A percentile compares a stretch with the other conserved stretches of the same genome.
phyloP scores from a whole-genome alignment of 2,329 filamentous ascomycete species.

The Hymenoscyphus salicellus region DNA sequence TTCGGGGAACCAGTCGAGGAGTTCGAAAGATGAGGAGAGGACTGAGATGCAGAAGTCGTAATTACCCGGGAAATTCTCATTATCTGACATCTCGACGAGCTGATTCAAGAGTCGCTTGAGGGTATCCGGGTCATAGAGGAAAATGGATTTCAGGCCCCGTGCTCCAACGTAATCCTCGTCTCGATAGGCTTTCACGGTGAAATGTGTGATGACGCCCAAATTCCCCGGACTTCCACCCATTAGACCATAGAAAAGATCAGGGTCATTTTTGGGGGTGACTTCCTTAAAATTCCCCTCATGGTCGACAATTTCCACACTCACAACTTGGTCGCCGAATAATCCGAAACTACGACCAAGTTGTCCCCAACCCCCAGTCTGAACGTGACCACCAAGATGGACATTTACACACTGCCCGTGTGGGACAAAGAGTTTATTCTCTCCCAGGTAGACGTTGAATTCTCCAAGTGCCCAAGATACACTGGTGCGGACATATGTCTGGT shows the following conservation, averaged over 20 bases:
- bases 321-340: slow-evolving; percentile 35
- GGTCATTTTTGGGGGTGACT: slow-evolving; percentile 29
- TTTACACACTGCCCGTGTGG: slow-evolving; percentile 46
- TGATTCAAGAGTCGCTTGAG: slow-evolving; percentile 41
- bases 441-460: slow-evolving; percentile 44
- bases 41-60: slow-evolving; percentile 49
- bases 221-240: slow-evolving; percentile 38
- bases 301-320: slow-evolving; percentile 33
- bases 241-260: slow-evolving; percentile 35
- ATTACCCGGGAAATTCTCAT: slow-evolving; percentile 43
- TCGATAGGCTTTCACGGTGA: slow-evolving; percentile 40
- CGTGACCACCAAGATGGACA: slow-evolving; percentile 47
- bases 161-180: slow-evolving; percentile 42
- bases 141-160: slow-evolving; percentile 43
- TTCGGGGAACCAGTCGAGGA: slow-evolving; percentile 40
- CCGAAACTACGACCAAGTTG: slow-evolving; percentile 21
- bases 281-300: slow-evolving; percentile 30
- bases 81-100: slow-evolving; percentile 45
- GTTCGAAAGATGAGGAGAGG: slow-evolving; percentile 40
- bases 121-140: slow-evolving; percentile 40
- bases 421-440: slow-evolving; percentile 43
- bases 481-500: slow-evolving; percentile 38
- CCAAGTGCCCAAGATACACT: slow-evolving; percentile 44
- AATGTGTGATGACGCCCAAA: slow-evolving; percentile 36
- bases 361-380: slow-evolving; percentile 37